Percentiles rank a stretch among this genome's conserved stretches.
Evolutionary conservation across 2,329 filamentous ascomycete species (phyloP).

Genomic region (Peltaster fructicola): DNA sequence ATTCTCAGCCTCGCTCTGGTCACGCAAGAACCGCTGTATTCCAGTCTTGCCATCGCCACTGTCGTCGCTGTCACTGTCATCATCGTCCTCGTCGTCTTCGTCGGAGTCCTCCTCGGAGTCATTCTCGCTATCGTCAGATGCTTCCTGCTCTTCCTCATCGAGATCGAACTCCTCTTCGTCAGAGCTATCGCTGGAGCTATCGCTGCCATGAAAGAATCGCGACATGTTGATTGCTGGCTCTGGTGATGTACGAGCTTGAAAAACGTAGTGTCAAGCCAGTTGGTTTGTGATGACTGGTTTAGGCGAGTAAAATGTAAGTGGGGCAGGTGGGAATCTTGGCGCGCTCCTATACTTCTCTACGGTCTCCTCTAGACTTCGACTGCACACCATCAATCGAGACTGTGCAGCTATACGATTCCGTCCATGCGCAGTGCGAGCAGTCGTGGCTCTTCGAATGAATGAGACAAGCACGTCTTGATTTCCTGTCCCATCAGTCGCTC

Average conservation of each 20-base stretch:
- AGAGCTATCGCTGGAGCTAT: slow-evolving; percentile 91
- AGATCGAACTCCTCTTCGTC: slow-evolving; percentile 86
- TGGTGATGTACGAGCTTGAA: slow-evolving; percentile 1
- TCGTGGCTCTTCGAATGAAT: no score
- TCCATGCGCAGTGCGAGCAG: no score
- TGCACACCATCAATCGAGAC: not conserved
- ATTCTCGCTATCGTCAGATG: slow-evolving; percentile 37
- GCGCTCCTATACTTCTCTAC: not conserved
- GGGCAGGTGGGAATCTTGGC: not conserved
- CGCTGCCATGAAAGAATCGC: slow-evolving; percentile 90
- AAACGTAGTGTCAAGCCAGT: no score
- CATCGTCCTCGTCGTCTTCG: slow-evolving; percentile 29
- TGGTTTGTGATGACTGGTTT: no score
- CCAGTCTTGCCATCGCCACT: slow-evolving; percentile 47
- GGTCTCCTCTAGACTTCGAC: not conserved
- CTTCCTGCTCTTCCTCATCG: slow-evolving; percentile 44
- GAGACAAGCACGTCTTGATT: no score
- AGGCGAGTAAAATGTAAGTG: not conserved
- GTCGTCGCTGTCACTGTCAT: slow-evolving; percentile 30
- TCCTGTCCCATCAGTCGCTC: no score
- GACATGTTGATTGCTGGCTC: slow-evolving; percentile 45
- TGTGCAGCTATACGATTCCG: no score
- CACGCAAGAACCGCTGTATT: slow-evolving; percentile 67
- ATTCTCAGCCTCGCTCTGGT: slow-evolving; percentile 42
- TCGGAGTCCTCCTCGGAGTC: slow-evolving; percentile 21